Percentiles rank a stretch among this genome's conserved stretches.
Conservation (phyloP, 73 alveolate genomes). For the Paramecium caudatum region DNA sequence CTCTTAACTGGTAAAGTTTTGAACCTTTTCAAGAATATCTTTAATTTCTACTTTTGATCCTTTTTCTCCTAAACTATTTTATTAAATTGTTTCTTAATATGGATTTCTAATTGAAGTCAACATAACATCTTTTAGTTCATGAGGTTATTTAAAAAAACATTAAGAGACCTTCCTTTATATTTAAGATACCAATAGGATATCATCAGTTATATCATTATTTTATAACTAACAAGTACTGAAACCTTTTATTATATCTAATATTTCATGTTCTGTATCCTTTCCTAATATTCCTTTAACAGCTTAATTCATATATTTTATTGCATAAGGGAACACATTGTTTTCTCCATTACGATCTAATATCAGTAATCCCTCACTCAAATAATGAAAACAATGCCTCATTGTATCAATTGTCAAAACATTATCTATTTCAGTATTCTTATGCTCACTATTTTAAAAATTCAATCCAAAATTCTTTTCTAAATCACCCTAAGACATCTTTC, state of each 20-base stretch:
- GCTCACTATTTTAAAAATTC: neutral
- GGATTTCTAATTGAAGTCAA: neutral
- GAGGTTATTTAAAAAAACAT: neutral
- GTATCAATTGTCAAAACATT: neutral
- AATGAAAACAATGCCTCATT: neutral
- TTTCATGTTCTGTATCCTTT: neutral
- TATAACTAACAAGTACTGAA: neutral
- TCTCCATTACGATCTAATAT: neutral
- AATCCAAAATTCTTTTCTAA: too few species aligned
- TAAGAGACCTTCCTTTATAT: neutral
- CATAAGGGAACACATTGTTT: neutral
- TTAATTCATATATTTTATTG: neutral
- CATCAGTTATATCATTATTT: neutral
- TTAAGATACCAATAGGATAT: neutral
- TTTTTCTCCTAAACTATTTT: too few species aligned
- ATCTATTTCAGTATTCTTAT: neutral
- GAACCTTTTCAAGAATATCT: neutral
- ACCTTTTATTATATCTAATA: neutral
- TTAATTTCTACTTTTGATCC: too few species aligned
- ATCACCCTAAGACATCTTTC: neutral
- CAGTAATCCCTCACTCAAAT: neutral
- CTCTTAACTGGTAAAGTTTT: neutral
- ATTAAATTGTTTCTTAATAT: neutral
- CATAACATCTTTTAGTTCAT: neutral
- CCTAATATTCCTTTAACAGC: neutral